Evolutionary conservation across 805 yeast genomes (phyloP).

Genomic region (Candida piceae): DNA sequence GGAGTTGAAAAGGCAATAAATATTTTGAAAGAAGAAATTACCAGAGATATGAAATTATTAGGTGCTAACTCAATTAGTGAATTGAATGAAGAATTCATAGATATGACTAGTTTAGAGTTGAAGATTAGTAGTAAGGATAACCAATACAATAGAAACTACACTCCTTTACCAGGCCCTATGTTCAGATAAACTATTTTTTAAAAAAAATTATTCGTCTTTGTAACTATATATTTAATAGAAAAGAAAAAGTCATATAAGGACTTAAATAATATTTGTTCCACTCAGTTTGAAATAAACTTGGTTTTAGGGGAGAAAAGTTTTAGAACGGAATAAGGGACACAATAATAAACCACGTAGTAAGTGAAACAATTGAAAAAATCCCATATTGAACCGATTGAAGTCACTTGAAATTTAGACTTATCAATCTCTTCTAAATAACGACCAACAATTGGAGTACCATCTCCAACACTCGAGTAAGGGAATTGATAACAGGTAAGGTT

Average conservation of each 20-base stretch:
- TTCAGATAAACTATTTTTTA: conserved; percentile 14
- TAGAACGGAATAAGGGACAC: no score
- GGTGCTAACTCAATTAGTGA: conserved; percentile 41
- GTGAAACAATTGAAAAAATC: not conserved
- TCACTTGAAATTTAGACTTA: not conserved
- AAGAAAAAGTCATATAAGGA: not conserved
- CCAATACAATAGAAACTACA: conserved; percentile 47
- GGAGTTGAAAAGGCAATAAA: conserved; percentile 66
- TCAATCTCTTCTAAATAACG: not conserved
- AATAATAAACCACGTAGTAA: not conserved
- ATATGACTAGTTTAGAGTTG: conserved; percentile 60
- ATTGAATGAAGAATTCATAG: conserved; percentile 39
- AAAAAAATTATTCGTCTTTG: no score
- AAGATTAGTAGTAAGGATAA: conserved; percentile 54
- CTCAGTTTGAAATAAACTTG: not conserved
- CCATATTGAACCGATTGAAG: not conserved
- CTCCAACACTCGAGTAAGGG: not conserved
- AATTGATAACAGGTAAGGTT: not conserved
- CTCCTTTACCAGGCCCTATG: conserved; percentile 29
- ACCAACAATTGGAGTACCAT: not conserved
- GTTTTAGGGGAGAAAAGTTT: no score
- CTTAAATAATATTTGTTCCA: not conserved
- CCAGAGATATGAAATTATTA: conserved; percentile 55
- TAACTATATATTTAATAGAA: no score
- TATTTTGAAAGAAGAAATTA: conserved; percentile 52